Evolutionary conservation across 352 stramenopile species (phyloP).

Genomic region (Pythium myriotylum): DNA sequence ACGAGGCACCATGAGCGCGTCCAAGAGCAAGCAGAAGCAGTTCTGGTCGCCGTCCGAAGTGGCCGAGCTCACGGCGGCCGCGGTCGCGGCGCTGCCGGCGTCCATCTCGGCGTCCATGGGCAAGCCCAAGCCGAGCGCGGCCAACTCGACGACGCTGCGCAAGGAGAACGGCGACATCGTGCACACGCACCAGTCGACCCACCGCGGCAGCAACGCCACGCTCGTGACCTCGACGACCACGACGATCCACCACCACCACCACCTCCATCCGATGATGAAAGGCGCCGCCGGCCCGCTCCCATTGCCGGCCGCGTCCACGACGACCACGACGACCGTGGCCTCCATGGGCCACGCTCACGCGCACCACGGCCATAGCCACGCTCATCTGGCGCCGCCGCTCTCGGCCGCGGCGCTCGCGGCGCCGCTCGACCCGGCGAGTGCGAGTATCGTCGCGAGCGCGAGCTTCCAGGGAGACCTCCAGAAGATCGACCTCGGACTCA

Average conservation of each 20-base stretch:
- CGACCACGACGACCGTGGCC: slow-evolving; percentile 19
- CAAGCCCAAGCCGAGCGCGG: slow-evolving; percentile 36
- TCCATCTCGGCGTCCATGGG: slow-evolving; percentile 45
- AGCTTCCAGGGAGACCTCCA: slow-evolving; percentile 82
- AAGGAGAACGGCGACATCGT: slow-evolving; percentile 79
- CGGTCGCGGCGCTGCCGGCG: slow-evolving; percentile 65
- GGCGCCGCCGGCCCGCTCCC: slow-evolving; percentile 2
- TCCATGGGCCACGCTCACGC: slow-evolving; percentile 27
- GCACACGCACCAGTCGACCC: slow-evolving; percentile 77
- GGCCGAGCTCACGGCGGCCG: slow-evolving; percentile 74
- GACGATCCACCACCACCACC: slow-evolving; percentile 69
- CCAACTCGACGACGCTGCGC: slow-evolving; percentile 55
- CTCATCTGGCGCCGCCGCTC: slow-evolving; percentile 41
- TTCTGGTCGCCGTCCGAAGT: slow-evolving; percentile 77
- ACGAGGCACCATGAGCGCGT: slow-evolving; percentile 36
- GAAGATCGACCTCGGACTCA: slow-evolving; percentile 79
- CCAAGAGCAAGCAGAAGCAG: slow-evolving; percentile 55
- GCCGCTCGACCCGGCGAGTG: slow-evolving; percentile 36
- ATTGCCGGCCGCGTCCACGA: slow-evolving; percentile 2
- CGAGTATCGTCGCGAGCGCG: slow-evolving; percentile 44
- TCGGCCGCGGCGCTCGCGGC: slow-evolving; percentile 9
- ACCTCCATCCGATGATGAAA: slow-evolving; percentile 21
- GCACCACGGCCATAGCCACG: slow-evolving; percentile 39
- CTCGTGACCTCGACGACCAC: slow-evolving; percentile 79
- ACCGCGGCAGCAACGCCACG: slow-evolving; percentile 67